Percentiles rank a stretch among this genome's conserved stretches.
These are phyloP conservation scores for Penicillium hordei DNA, from an alignment of 2,329 filamentous ascomycete species.

Conservation along the genomic window DNA sequence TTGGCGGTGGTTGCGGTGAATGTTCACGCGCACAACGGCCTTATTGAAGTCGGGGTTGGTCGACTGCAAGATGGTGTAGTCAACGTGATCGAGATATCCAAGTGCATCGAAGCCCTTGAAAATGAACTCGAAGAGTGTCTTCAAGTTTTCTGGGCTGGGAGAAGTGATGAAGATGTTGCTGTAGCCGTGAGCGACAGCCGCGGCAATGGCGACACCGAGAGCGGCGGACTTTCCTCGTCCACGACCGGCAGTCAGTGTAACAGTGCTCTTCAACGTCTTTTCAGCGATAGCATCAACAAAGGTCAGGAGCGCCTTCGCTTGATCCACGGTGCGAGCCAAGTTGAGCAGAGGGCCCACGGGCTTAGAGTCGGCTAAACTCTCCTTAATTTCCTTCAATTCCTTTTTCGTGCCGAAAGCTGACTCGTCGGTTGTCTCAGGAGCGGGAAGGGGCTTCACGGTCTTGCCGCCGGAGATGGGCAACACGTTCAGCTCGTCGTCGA, in stretches of 20 bases:
- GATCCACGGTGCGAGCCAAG: slow-evolving; percentile 86
- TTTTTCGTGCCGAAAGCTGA: slow-evolving; percentile 66
- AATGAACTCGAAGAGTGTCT: slow-evolving; percentile 96
- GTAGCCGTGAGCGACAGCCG: slow-evolving; percentile 92
- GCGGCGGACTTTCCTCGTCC: slow-evolving; percentile 97
- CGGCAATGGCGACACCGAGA: slow-evolving; percentile 88
- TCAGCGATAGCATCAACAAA: slow-evolving; percentile 96
- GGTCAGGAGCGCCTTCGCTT: slow-evolving; percentile 93
- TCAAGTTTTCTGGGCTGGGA: slow-evolving; percentile 95
- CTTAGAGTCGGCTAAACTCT: slow-evolving; percentile 78
- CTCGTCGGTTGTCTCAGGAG: slow-evolving; percentile 70
- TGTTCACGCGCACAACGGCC: slow-evolving; percentile 93
- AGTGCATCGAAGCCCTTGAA: slow-evolving; percentile 98
- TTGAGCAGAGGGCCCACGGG: slow-evolving; percentile 81
- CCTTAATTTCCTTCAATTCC: slow-evolving; percentile 84
- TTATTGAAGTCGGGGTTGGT: slow-evolving; percentile 99
- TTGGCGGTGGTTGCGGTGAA: slow-evolving; percentile 90
- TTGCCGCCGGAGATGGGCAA: slow-evolving; percentile 95
- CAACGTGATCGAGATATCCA: slow-evolving; percentile 89
- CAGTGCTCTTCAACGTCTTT: slow-evolving; percentile 91
- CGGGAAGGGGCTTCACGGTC: slow-evolving; percentile 77
- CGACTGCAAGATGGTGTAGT: slow-evolving; percentile 97
- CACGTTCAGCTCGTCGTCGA: slow-evolving; percentile 97
- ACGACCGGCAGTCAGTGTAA: slow-evolving; percentile 88
- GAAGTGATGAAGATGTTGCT: slow-evolving; percentile 99